Conservation (phyloP, 768 basidiomycete genomes). For the Serendipita indica region DNA sequence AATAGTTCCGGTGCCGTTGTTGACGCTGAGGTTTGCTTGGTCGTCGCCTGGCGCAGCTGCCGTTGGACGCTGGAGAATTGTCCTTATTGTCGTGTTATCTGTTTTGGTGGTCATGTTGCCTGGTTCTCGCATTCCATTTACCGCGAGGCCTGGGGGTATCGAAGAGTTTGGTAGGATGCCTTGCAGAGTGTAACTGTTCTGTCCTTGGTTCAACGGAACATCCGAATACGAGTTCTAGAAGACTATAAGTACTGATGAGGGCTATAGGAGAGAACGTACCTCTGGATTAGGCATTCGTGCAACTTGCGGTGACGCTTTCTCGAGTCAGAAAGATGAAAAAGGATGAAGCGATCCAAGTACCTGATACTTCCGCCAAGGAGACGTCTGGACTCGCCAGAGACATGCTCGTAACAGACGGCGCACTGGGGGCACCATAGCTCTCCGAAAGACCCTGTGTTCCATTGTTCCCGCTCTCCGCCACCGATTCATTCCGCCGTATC, state of each 20-base stretch:
- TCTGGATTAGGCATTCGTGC: background rate
- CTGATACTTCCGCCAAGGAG: background rate
- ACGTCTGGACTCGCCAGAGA: conserved; percentile 3
- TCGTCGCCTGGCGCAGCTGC: background rate
- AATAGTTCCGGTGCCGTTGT: background rate
- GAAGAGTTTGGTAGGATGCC: background rate
- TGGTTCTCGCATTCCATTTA: background rate
- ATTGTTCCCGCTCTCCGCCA: background rate
- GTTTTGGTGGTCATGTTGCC: background rate
- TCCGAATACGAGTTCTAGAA: too few relatives aligned
- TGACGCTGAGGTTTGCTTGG: background rate
- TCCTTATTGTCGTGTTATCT: background rate
- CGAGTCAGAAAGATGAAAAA: too few relatives aligned
- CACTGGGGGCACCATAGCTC: conserved; percentile 4
- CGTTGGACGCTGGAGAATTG: background rate
- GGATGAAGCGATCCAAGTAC: background rate
- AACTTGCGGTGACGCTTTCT: background rate
- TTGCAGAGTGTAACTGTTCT: background rate
- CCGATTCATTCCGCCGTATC: conserved; percentile 1
- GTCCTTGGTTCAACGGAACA: too few relatives aligned
- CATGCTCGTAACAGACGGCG: conserved; percentile 4
- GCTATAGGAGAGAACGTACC: too few relatives aligned
- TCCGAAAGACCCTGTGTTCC: background rate
- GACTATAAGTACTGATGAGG: too few relatives aligned
- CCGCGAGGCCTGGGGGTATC: background rate